Evolutionary conservation across 1,139 yeast genomes (phyloP).

Genomic region (Yamadazyma blattariae): DNA sequence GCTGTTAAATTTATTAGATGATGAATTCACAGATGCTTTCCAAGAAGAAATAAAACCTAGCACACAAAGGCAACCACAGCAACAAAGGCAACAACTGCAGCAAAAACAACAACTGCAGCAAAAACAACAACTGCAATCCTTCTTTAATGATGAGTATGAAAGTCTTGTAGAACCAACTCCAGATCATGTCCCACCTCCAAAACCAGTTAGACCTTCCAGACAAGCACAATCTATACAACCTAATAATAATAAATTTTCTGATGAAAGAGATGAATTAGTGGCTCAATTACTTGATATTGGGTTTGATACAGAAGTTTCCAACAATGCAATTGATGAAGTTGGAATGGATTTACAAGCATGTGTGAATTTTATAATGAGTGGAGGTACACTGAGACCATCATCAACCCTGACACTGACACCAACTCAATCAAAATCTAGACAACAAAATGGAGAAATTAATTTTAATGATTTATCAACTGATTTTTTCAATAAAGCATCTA

Average conservation of each 20-base stretch:
- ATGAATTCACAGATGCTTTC: slow-evolving; percentile 43
- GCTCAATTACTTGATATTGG: slow-evolving; percentile 83
- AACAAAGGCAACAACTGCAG: no score
- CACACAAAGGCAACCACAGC: no score
- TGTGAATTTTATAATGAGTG: slow-evolving; percentile 62
- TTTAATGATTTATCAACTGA: slow-evolving; percentile 58
- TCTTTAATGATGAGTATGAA: no score
- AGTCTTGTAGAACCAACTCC: background rate
- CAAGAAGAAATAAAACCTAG: slow-evolving; percentile 6
- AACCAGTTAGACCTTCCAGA: background rate
- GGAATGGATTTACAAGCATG: slow-evolving; percentile 67
- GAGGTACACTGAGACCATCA: slow-evolving; percentile 17
- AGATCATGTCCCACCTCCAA: background rate
- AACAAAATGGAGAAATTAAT: slow-evolving; percentile 26
- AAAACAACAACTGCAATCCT: background rate
- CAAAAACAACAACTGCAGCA: no score
- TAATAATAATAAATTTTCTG: slow-evolving; percentile 1
- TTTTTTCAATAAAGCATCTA: slow-evolving; percentile 61
- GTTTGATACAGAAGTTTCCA: slow-evolving; percentile 60
- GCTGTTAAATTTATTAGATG: slow-evolving; percentile 30
- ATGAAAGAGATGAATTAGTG: slow-evolving; percentile 46
- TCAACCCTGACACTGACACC: slow-evolving; percentile 2
- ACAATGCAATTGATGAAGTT: slow-evolving; percentile 53
- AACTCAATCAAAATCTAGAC: background rate
- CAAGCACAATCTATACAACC: background rate